phyloP scores from a whole-genome alignment of 805 yeast genomes.

The Wickerhamomyces chambardii region DNA sequence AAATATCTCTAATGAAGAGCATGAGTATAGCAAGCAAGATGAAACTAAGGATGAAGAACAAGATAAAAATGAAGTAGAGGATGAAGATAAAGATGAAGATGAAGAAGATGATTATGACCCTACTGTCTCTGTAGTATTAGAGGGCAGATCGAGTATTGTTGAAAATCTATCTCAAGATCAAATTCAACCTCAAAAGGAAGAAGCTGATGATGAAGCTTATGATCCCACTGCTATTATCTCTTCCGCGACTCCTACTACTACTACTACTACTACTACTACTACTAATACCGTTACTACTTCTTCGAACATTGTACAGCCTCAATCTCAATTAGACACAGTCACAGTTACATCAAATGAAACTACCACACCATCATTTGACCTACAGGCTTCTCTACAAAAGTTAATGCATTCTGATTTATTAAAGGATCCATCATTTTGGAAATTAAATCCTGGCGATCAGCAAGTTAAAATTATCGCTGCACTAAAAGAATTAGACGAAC shows the following conservation, averaged over 20 bases:
- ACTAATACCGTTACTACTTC: conserved; percentile 7
- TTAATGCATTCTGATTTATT: conserved; percentile 7
- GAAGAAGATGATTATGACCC: conserved; percentile 10
- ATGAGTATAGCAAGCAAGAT: no score
- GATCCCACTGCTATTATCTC: conserved; percentile 3
- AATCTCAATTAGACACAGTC: no score
- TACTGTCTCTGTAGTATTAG: neutral
- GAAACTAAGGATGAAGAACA: no score
- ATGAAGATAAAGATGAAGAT: conserved; percentile 2
- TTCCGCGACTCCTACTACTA: conserved; percentile 3
- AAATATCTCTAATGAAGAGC: no score
- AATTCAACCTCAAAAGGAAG: conserved; percentile 8
- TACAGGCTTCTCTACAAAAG: conserved; percentile 7
- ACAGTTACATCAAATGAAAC: neutral
- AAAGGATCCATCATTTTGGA: conserved; percentile 25
- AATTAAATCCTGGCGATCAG: conserved; percentile 24
- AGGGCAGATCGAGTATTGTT: no score
- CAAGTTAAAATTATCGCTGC: conserved; percentile 23
- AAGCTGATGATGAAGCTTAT: conserved; percentile 13
- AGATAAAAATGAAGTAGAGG: no score
- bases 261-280: conserved; percentile 6
- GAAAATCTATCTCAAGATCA: neutral
- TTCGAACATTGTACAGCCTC: conserved; percentile 13
- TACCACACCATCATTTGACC: conserved; percentile 3
- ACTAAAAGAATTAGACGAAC: conserved; percentile 20